Evolutionary conservation across 352 stramenopile genomes (phyloP).

Genomic region (Globisporangium echinulatum): DNA sequence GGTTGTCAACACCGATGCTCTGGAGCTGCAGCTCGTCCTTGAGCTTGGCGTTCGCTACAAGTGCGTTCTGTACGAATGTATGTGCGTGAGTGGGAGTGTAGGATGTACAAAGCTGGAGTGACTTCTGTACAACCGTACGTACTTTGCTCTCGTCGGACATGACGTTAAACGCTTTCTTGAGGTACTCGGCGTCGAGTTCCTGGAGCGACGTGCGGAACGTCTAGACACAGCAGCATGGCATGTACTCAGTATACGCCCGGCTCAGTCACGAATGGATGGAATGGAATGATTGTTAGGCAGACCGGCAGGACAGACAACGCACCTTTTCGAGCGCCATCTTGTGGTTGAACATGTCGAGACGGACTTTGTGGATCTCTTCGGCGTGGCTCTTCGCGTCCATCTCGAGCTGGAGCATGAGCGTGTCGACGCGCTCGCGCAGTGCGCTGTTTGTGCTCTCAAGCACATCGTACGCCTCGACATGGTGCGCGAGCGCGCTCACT

Average conservation of each 20-base stretch:
- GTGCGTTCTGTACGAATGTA: conserved; percentile 34
- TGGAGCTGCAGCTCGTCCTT: conserved; percentile 75
- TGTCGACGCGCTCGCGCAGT: conserved; percentile 47
- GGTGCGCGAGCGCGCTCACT: conserved; percentile 50
- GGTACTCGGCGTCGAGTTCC: conserved; percentile 69
- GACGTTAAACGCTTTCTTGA: conserved; percentile 77
- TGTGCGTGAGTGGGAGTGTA: background rate
- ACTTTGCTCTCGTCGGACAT: conserved; percentile 83
- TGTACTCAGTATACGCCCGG: background rate
- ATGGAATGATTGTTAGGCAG: too few relatives aligned
- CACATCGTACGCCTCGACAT: conserved; percentile 68
- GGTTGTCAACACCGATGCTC: conserved; percentile 73
- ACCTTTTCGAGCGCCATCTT: conserved; percentile 82
- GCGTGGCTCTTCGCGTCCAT: conserved; percentile 52
- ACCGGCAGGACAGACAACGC: background rate
- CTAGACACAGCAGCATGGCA: conserved; percentile 10
- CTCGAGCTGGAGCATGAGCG: conserved; percentile 63
- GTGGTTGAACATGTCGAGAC: conserved; percentile 81
- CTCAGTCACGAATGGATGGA: background rate
- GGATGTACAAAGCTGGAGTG: background rate
- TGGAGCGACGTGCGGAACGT: conserved; percentile 72
- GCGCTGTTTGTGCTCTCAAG: conserved; percentile 50
- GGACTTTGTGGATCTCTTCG: conserved; percentile 72
- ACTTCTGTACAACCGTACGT: background rate
- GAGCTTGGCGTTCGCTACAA: conserved; percentile 76